Evolutionary conservation across 306 rosid species (phyloP).

Genomic region (Cucurbita ficifolia): DNA sequence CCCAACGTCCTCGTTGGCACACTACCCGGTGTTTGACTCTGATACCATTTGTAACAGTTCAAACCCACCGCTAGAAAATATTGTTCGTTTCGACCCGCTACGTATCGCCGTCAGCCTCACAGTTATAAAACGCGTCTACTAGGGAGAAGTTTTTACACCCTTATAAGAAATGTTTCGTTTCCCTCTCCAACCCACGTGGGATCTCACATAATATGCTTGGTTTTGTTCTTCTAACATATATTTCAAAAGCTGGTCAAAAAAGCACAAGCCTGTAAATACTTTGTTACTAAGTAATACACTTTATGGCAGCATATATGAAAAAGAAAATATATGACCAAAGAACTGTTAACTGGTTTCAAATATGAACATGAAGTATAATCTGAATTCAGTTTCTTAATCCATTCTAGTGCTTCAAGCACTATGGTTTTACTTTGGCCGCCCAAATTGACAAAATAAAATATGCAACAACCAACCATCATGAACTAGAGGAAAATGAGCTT

Average conservation of each 20-base stretch:
- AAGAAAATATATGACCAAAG: neutral
- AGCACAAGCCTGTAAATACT: neutral
- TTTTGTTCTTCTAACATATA: neutral
- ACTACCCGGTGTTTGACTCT: too few species aligned
- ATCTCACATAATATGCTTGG: neutral
- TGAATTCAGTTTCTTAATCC: neutral
- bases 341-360: neutral
- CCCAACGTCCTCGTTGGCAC: too few species aligned
- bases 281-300: neutral
- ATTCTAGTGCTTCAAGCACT: constrained; percentile 5
- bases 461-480: constrained; percentile 1
- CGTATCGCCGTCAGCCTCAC: too few species aligned
- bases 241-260: neutral
- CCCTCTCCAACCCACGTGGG: too few species aligned
- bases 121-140: too few species aligned
- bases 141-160: too few species aligned
- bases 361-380: neutral
- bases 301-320: neutral
- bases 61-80: too few species aligned
- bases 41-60: too few species aligned
- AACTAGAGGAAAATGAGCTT: constrained; percentile 19
- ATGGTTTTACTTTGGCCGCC: neutral
- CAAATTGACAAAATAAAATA: neutral
- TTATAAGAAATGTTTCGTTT: too few species aligned
- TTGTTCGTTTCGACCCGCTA: too few species aligned